Percentiles rank a stretch among this genome's conserved stretches.
Evolutionary conservation across 139 green algal species (phyloP).

Genomic region (Monoraphidium neglectum): DNA sequence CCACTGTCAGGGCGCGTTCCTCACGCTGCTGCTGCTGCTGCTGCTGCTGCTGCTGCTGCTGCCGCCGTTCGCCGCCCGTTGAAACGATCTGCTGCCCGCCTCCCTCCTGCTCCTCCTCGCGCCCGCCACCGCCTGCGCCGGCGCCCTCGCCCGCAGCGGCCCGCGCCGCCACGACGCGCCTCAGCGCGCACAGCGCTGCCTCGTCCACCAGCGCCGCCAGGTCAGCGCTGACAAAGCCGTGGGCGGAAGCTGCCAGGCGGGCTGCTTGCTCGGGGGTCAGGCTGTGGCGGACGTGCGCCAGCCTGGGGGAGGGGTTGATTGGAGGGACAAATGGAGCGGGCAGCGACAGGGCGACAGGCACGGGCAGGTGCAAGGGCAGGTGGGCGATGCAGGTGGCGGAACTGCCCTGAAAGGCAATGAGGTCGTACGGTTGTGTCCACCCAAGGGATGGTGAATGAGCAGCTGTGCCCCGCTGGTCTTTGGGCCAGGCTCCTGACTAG

Average conservation of each 20-base stretch:
- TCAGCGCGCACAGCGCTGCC: conserved; percentile 67
- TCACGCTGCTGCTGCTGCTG: conserved; percentile 14
- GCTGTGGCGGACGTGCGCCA: conserved; percentile 38
- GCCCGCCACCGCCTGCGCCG: not conserved
- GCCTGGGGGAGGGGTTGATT: conserved; percentile 15
- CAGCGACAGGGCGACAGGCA: too few relatives aligned
- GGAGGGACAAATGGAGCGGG: too few relatives aligned
- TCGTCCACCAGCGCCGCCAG: conserved; percentile 77
- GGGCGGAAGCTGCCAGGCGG: conserved; percentile 54
- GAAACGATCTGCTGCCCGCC: not conserved
- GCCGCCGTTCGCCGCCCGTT: too few relatives aligned
- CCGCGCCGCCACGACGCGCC: conserved; percentile 12
- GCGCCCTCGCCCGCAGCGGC: not conserved
- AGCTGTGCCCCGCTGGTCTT: too few relatives aligned
- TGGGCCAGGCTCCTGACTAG: too few relatives aligned
- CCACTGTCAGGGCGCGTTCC: conserved; percentile 25
- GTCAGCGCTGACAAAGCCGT: conserved; percentile 87
- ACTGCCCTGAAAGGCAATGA: too few relatives aligned
- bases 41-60: conserved; percentile 7
- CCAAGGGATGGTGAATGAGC: too few relatives aligned
- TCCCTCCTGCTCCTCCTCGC: conserved; percentile 2
- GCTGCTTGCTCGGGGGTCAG: conserved; percentile 56
- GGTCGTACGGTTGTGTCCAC: too few relatives aligned
- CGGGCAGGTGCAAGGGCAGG: too few relatives aligned
- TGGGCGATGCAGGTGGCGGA: not conserved